Base-by-base conservation (phyloP, 1,284 basidiomycete species). In the Ceratobasidium sp. region DNA sequence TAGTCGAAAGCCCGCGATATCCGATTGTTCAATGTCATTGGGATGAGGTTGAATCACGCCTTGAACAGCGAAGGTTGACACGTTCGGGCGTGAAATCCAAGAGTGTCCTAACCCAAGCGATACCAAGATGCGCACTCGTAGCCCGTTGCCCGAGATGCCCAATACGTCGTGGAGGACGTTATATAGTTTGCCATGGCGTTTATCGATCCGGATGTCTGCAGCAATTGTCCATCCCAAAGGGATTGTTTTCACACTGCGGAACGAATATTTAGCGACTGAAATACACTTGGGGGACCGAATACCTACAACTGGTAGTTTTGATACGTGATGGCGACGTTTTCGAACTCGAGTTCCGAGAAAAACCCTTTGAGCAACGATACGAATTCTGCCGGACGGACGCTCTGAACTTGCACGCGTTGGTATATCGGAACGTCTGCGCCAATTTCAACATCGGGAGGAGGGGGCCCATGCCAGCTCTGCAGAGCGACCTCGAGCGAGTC, bases 231-330 rank as follows among this genome's bases (percentile, higher is more conserved):
- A 54, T 27, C 53, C 53, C 9, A 54, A 9, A 11, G 53, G 53
- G 53, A 27, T 6, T 14, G 22, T 27, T 27, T 54, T 54, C 8
- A 54, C 53, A 13, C 53, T 54, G 13, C 24, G 24, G 16, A 13
- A 24, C 7, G 24, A 6, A 29, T 54, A 9, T 14, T 31, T 24
- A 54, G 16, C 16, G 29, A 54, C 24, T n/a, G n/a, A n/a, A 27
- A 9, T 3, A 5, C 22, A 54, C 13, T 24, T 27, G 1, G 9
- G 22, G 1, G 49, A 24, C n/a, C 2, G 13, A 22, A 27, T 3
- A 51, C 53, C 3, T 56, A 56, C 53, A 56, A 56, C 29, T 34
- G 27, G 16, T 56, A 56, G 27, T 56, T 56, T 34, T 56, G 53
- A 19, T 56, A 31, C 6, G 53, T 56, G 27, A 56, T 34, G 6